A percentile compares a stretch with the other conserved stretches of the same genome.
These are phyloP conservation scores for Carallia pectinifolia DNA, from an alignment of 345 rosid genomes.

Conservation along the genomic window DNA sequence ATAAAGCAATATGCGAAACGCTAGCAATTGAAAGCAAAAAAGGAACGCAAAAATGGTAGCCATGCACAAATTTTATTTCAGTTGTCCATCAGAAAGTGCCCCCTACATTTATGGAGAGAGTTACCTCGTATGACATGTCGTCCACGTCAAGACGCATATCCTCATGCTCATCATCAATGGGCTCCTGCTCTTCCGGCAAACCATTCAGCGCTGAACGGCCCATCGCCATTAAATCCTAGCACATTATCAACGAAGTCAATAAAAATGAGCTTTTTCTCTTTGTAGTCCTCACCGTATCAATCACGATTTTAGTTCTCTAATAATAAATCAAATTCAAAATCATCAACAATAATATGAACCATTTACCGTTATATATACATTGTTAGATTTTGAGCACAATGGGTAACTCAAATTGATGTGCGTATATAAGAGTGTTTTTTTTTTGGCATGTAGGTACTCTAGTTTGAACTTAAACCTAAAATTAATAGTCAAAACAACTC, in stretches of 20 bases:
- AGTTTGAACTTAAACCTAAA: too few relatives aligned
- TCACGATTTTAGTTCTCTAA: too few relatives aligned
- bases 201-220: conserved; percentile 9
- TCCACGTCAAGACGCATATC: conserved; percentile 32
- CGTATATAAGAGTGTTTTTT: too few relatives aligned
- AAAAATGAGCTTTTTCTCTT: background rate
- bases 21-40: background rate
- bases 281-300: too few relatives aligned
- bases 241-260: background rate
- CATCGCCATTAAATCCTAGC: conserved; percentile 22
- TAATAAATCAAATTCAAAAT: too few relatives aligned
- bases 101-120: background rate
- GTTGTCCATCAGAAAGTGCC: background rate
- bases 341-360: too few relatives aligned
- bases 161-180: conserved; percentile 8
- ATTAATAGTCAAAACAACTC: too few relatives aligned
- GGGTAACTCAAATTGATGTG: too few relatives aligned
- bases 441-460: too few relatives aligned
- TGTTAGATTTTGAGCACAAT: too few relatives aligned
- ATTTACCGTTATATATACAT: too few relatives aligned
- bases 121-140: conserved; percentile 40
- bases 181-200: conserved; percentile 1
- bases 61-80: too few relatives aligned
- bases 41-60: background rate
- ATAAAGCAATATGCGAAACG: background rate